phyloP scores from a whole-genome alignment of 441 rosid species.

The Mallotus repandus region DNA sequence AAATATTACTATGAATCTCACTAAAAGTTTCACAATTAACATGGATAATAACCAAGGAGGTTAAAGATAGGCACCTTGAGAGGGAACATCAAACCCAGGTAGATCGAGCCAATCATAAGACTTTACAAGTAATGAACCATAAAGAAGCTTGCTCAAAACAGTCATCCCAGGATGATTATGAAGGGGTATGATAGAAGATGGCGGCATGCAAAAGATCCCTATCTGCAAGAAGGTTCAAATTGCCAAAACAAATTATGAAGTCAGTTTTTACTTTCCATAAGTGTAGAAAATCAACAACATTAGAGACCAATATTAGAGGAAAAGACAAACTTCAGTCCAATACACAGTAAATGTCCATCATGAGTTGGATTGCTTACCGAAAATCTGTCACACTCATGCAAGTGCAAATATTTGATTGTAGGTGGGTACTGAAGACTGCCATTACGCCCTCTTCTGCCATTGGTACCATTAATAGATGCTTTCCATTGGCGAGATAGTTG shows the following conservation, averaged over 20 bases:
- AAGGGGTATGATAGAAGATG: constrained; percentile 88
- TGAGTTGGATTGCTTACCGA: constrained; percentile 59
- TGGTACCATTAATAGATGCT: constrained; percentile 44
- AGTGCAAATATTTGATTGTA: constrained; percentile 78
- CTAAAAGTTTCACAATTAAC: background rate
- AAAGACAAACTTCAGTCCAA: constrained; percentile 1
- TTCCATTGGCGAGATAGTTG: constrained; percentile 74
- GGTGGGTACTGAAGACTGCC: constrained; percentile 60
- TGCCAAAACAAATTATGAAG: constrained; percentile 12
- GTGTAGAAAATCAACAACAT: background rate
- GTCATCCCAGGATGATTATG: constrained; percentile 99
- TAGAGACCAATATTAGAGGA: background rate
- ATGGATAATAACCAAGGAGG: background rate
- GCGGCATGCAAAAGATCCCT: constrained; percentile 96
- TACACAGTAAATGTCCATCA: constrained; percentile 5
- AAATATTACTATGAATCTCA: background rate
- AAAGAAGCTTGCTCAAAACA: constrained; percentile 94
- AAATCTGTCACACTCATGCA: constrained; percentile 93
- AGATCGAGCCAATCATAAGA: constrained; percentile 87
- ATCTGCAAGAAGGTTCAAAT: constrained; percentile 49
- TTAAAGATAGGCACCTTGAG: constrained; percentile 52
- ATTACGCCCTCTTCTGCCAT: constrained; percentile 43
- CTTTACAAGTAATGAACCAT: constrained; percentile 79
- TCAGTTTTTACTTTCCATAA: constrained; percentile 13
- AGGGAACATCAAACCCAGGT: constrained; percentile 55